Evolutionary conservation across 1,284 basidiomycete species (phyloP), one percentile per base, ranked within the genome.

Genomic region (Apiotrichum brassicae): DNA sequence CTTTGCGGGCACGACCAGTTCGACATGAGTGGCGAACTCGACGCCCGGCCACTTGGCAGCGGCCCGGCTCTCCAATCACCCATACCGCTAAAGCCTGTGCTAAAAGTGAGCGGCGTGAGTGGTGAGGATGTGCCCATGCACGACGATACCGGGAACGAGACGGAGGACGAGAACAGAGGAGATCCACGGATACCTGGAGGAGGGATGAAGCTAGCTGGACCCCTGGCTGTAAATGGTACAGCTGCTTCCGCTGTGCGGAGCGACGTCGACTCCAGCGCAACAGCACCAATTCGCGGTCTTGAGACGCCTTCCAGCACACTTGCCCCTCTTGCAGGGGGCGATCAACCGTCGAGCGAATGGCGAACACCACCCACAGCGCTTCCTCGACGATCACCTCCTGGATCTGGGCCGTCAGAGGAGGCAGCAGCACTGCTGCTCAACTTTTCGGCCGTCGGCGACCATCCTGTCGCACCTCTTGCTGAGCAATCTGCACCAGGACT

Each of bases 381-480:
- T 11, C 3, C 18, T 14, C 53, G 38, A 7, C 40, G 25, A 24
- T 54, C 53, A 5, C 48, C 53, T 3, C 53, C 53, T 14, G 53
- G 48, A 9, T 50, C 53, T 1, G 53, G 48, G 3, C 49, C 54
- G 4, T 58, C 56, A 1, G 57, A 60, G 24, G 63, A 65, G 46
- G 63, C 60, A 9, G 63, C 57, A 19, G 54, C 57, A 3, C 49
- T 65, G 34, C 36, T 66, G 43, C 52, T 66, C 26, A 66, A 64
- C 48, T 61, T 66, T 48, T 58, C 62, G 4, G 51, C 54, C 5
- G 45, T 52, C 14, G 46, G 24, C 14, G 43, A 51, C 32, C 49
- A 51, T 16, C 1, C 34, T 40, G 12, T 33, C 47, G 12, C n/a
- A n/a, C 30, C 50, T 7, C 37, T 47, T n/a, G 37, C 47, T 25